Evolutionary conservation across 768 basidiomycete genomes (phyloP), one percentile per base, ranked within the genome.

Genomic region (Russula vinacea): DNA sequence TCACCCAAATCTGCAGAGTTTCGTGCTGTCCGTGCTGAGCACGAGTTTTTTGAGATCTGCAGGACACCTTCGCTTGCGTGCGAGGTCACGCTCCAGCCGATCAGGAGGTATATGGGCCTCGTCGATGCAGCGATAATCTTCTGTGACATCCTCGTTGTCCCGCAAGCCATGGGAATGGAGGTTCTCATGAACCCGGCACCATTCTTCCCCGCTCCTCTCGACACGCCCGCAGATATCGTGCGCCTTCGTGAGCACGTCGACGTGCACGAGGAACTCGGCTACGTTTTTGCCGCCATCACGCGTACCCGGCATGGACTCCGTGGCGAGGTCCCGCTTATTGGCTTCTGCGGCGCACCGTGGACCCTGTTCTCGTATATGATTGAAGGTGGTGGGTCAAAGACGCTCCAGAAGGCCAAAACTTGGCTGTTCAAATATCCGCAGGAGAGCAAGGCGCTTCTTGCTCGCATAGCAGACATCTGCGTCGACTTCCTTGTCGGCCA

Each of bases 331-430:
- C 96, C 97, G 14, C 80, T 99, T 62, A 97, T 99, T 70, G 97
- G 97, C 13, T 99, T 99, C 77, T 92, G 87, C 72, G 97, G 96
- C 45, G 94, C 94, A 0, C 97, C 97, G 1, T 98, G 97, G 97
- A 99, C 97, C 4, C 83, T 98, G 58, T 94, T 99, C 78, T 85
- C 88, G 24, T 99, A 98, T 74, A 99, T 99, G 97, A 83, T 97
- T 71, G 97, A 98, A 75, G 97, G 97, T 9, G 96, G 95, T 6
- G 90, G 90, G 10, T 91, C 85, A 75, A 94, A 94, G 76, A 91
- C 90, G 16, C 84, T 92, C 69, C 88, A 91, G 66, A 94, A 95
- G 75, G 84, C 86, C 40, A 99, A 99, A 78, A 86, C 89, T 0
- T 99, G 97, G 96, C 73, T 98, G 7, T 98, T 92, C 80, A 89